Evolutionary conservation across 78 protist genomes (phyloP).

Genomic region (Guillardia theta): DNA sequence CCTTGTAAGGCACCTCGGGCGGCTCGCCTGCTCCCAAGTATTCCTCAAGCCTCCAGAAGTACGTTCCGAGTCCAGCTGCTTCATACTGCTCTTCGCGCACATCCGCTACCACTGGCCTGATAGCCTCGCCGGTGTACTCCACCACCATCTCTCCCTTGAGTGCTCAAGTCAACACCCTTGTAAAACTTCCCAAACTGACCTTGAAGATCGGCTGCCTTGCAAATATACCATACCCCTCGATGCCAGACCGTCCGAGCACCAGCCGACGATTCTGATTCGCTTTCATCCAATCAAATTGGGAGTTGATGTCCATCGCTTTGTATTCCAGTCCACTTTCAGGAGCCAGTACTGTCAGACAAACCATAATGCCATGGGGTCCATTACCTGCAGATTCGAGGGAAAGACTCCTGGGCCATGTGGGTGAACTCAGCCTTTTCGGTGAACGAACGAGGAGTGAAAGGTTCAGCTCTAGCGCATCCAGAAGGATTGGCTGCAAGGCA

Average conservation of each 20-base stretch:
- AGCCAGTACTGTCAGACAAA: no score
- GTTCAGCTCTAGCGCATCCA: neutral
- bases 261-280: neutral
- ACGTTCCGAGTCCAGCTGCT: neutral
- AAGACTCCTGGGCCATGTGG: neutral
- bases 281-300: neutral
- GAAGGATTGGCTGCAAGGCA: neutral
- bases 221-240: neutral
- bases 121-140: neutral
- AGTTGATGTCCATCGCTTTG: neutral
- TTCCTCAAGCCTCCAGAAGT: neutral
- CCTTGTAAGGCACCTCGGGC: neutral
- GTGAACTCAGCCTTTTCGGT: neutral
- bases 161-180: neutral
- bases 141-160: neutral
- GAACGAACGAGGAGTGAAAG: neutral
- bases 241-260: neutral
- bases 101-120: neutral
- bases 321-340: no score
- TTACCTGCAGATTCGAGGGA: neutral
- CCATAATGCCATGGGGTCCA: no score
- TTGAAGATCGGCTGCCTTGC: neutral
- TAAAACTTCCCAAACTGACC: neutral
- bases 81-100: neutral
- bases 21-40: neutral